Base-by-base conservation (phyloP, 768 basidiomycete species). In the Termitomyces sp. region DNA sequence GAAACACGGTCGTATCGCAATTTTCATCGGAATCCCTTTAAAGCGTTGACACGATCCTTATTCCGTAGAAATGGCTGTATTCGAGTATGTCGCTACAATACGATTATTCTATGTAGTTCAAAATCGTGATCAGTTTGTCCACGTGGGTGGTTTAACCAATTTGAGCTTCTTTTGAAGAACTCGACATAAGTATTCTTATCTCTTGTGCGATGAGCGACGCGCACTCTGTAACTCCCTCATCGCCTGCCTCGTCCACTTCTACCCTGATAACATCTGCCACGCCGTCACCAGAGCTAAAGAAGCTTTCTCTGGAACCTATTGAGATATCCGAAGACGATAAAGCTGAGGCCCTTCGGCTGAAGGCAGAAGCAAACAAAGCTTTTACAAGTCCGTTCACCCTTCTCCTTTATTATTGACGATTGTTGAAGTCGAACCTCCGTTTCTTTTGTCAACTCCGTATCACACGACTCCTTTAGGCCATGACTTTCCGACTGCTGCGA, bases 351-450 rank as follows among this genome's bases (percentile, higher is more conserved):
- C 72, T 80, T 6, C 77, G 78, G 64, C 69, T 97, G 58, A 99
- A 98, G 73, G 82, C 77, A 7, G 80, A 88, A 60, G 97, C 95
- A 10, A 98, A 98, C 76, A 86, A 86, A 65, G 89, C 92, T 4
- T 99, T 98, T 65, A 73, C 77, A 48, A 75, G 91, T 89, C 69
- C 64, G 82, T 70, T 14, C 22, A 49, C 45, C 52, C 54, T 20
- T 43, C 36, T 38, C 20, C 22, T 47, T 32, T 40, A 32, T 35
- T 44, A 50, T 55, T 58, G 55, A 46, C 44, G 57, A 53, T 54
- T 49, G 18, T 35, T 30, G 38, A 51, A 56, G 24, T 28, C 36
- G 32, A 26, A 4, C 52, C 28, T 20, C 40, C 26, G 18, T 26
- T 26, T 26, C 53, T n/a, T 16, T 30, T 24, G 54, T 24, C 7